Conservation (phyloP, 129 eudicot genomes). For the Centrapalus pauciflorus region DNA sequence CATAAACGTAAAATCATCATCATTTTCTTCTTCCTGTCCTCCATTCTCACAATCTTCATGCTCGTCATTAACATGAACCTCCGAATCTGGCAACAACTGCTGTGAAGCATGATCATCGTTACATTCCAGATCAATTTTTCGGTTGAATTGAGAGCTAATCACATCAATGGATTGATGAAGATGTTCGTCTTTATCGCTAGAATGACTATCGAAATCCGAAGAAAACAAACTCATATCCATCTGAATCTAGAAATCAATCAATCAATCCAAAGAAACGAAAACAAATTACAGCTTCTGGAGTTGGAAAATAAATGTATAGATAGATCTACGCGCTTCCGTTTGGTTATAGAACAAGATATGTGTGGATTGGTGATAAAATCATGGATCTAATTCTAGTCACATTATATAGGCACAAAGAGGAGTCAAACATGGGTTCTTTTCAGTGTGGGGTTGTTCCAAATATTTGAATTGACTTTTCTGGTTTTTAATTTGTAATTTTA, state of each 20-base stretch:
- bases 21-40: not conserved
- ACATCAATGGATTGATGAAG: not conserved
- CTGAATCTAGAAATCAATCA: not conserved
- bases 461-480: conserved; percentile 26
- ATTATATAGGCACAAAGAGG: conserved; percentile 17
- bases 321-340: not conserved
- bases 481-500: not conserved
- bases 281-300: not conserved
- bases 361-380: conserved; percentile 16
- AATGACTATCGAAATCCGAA: conserved; percentile 11
- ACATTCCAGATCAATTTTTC: conserved; percentile 13
- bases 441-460: conserved; percentile 15
- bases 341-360: not conserved
- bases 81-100: not conserved
- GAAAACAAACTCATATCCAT: conserved; percentile 22
- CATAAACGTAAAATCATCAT: conserved; percentile 32
- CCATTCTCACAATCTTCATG: not conserved
- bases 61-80: conserved; percentile 4
- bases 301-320: not conserved
- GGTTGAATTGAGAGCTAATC: conserved; percentile 3
- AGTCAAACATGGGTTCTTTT: conserved; percentile 21
- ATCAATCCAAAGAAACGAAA: not conserved
- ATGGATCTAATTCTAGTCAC: no score
- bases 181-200: not conserved
- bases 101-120: not conserved